A percentile compares a stretch with the other conserved stretches of the same genome.
These are phyloP conservation scores for Lyophyllum shimeji DNA, from an alignment of 768 basidiomycete genomes.

Conservation along the genomic window DNA sequence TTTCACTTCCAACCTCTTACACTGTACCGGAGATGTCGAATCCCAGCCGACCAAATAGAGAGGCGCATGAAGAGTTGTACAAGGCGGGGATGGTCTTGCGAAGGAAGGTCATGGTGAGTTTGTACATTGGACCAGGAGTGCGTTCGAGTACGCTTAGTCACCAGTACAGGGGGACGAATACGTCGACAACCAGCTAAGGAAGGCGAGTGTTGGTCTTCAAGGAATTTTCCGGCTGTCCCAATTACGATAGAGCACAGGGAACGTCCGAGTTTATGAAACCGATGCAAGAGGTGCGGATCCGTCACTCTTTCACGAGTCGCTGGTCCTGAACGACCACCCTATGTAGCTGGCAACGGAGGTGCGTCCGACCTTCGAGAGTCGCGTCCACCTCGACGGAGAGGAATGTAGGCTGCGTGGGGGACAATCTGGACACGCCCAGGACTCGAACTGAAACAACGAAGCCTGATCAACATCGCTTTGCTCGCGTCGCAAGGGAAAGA, in stretches of 20 bases:
- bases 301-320: not conserved
- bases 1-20: not conserved
- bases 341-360: conserved; percentile 38
- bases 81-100: conserved; percentile 40
- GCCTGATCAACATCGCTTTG: conserved; percentile 43
- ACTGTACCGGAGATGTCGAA: conserved; percentile 18
- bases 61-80: conserved; percentile 40
- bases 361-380: not conserved
- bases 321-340: not conserved
- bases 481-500: conserved; percentile 43
- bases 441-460: conserved; percentile 44
- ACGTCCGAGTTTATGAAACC: conserved; percentile 45
- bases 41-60: conserved; percentile 26
- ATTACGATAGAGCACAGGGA: not conserved
- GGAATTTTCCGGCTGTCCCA: not conserved
- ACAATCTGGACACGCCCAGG: conserved; percentile 48
- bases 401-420: conserved; percentile 40
- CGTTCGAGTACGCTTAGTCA: not conserved
- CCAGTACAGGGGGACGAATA: conserved; percentile 38
- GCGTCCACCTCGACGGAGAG: not conserved
- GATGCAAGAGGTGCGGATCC: conserved; percentile 37
- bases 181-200: conserved; percentile 39
- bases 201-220: conserved; percentile 19
- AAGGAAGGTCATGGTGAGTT: conserved; percentile 40
- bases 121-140: not conserved